Evolutionary conservation across 129 eudicot species (phyloP).

Genomic region (Smallanthus sonchifolius): DNA sequence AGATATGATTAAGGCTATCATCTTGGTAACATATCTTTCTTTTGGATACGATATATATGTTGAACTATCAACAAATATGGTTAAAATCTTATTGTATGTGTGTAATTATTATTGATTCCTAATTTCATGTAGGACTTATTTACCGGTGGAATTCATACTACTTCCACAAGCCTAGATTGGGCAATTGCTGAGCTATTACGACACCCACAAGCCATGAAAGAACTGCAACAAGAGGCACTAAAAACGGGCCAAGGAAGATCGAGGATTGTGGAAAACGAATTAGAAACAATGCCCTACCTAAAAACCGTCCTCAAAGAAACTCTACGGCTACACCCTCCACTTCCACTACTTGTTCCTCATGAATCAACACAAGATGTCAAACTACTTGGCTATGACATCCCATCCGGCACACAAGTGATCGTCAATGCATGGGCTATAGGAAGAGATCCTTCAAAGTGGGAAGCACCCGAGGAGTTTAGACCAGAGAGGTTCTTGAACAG

Average conservation of each 20-base stretch:
- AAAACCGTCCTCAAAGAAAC: background rate
- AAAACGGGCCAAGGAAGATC: background rate
- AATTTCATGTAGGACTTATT: background rate
- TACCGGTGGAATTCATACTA: background rate
- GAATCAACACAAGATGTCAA: background rate
- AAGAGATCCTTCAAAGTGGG: background rate
- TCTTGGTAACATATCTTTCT: conserved; percentile 1
- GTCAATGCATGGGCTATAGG: background rate
- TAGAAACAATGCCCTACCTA: background rate
- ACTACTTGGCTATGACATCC: background rate
- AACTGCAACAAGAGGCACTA: background rate
- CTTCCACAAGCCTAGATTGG: background rate
- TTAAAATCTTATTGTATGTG: background rate
- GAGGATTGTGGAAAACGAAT: background rate
- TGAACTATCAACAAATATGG: too few relatives aligned
- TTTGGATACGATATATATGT: background rate
- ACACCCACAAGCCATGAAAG: background rate
- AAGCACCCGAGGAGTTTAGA: background rate
- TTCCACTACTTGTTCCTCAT: background rate
- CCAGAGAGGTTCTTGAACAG: background rate
- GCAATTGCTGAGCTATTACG: background rate
- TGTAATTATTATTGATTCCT: background rate
- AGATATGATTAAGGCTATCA: background rate
- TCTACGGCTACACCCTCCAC: background rate
- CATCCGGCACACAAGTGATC: background rate